A percentile compares a stretch with the other conserved stretches of the same genome.
Evolutionary conservation across 2,329 filamentous ascomycete genomes (phyloP).

Genomic region (Microdochium nivale): DNA sequence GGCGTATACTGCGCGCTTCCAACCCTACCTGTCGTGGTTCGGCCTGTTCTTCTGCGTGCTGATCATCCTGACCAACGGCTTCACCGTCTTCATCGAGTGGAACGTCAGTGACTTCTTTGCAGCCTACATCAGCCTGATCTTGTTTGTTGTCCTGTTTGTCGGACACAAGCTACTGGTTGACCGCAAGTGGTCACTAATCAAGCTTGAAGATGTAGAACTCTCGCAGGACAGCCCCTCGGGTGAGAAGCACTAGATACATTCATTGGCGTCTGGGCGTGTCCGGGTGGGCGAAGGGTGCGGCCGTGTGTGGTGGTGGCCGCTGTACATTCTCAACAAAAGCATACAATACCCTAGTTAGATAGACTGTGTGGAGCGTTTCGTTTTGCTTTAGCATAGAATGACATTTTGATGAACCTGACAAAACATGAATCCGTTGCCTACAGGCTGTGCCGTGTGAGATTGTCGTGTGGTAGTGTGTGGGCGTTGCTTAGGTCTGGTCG

Average conservation of each 20-base stretch:
- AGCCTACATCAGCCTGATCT: conserved; percentile 54
- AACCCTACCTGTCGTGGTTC: conserved; percentile 58
- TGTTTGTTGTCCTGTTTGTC: conserved; percentile 51
- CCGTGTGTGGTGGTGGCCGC: background rate
- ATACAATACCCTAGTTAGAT: background rate
- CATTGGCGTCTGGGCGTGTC: background rate
- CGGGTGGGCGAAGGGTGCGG: too few species aligned
- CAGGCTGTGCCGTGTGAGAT: background rate
- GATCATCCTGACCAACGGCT: conserved; percentile 60
- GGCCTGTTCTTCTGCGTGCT: conserved; percentile 57
- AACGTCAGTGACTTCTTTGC: conserved; percentile 52
- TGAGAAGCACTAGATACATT: background rate
- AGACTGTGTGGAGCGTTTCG: background rate
- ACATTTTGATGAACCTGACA: background rate
- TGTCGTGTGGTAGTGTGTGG: background rate
- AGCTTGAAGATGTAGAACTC: conserved; percentile 17
- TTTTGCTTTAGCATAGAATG: background rate
- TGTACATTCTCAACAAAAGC: background rate
- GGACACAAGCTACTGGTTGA: conserved; percentile 46
- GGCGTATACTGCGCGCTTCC: conserved; percentile 51
- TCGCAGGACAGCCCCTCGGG: conserved; percentile 12
- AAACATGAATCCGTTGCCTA: too few species aligned
- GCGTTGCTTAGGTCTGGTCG: background rate
- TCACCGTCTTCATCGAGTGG: conserved; percentile 60
- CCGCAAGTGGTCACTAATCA: conserved; percentile 12